These are phyloP conservation scores for Tricladium varicosporioides DNA, from an alignment of 2,329 filamentous ascomycete genomes.

Conservation along the genomic window DNA sequence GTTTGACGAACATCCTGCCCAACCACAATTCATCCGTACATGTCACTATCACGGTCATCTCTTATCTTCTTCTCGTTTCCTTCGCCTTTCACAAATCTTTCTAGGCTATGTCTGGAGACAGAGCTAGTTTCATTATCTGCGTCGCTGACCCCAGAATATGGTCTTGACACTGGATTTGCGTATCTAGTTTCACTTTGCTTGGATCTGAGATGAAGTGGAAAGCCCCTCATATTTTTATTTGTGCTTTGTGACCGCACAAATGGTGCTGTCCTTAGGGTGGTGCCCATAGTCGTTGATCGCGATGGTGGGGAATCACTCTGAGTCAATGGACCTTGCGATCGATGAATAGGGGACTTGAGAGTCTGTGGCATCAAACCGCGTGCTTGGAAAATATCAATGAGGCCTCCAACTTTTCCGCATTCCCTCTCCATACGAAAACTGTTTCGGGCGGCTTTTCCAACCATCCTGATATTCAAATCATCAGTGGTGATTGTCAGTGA, in stretches of 20 bases:
- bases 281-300: neutral
- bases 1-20: neutral
- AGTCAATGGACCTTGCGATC: neutral
- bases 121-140: conserved; percentile 13
- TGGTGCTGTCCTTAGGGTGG: no score
- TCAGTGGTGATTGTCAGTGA: conserved; percentile 1
- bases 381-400: conserved; percentile 26
- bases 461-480: conserved; percentile 12
- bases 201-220: neutral
- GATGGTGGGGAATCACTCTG: neutral
- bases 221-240: neutral
- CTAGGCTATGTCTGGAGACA: conserved; percentile 9
- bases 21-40: conserved; percentile 2
- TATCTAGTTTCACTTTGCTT: neutral
- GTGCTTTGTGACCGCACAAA: no score
- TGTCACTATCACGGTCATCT: neutral
- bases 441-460: conserved; percentile 15
- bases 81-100: neutral
- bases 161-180: neutral
- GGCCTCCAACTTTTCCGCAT: conserved; percentile 13
- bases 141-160: conserved; percentile 3
- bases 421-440: neutral
- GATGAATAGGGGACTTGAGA: conserved; percentile 4
- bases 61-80: neutral
- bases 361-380: conserved; percentile 18